Base-by-base conservation (phyloP, 179 eudicot species). In the Silene noctiflora region DNA sequence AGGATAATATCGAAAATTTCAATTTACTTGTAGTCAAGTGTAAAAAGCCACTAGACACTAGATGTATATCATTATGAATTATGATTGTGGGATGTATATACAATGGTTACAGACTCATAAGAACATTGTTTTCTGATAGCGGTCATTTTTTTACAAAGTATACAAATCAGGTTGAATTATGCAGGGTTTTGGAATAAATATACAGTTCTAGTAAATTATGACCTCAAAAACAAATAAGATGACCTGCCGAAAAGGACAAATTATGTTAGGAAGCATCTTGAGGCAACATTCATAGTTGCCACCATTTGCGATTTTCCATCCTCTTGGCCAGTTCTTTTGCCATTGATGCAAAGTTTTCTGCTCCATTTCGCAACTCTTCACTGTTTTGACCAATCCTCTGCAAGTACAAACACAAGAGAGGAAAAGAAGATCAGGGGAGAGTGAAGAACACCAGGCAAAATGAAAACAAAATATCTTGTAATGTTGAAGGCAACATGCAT, bases 241-340 rank as follows among this genome's bases (percentile, higher is more conserved):
- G 19, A 59, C 51, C 19, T 31, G 51, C 53, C 46, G 6, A 35
- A 65, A 31, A 59, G 1, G 53, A 6, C 4, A 53, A 53, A 25
- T 55, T 24, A 10, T 16, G 48, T 16, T 55, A 17, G 64, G 46
- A 71, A n/a, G 11, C 60, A 55, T 17, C 3, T 25, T 25, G 9
- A 25, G 12, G 4, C 35, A 39, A 44, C 7, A 16, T 69, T 89
- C 75, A 91, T 77, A 91, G 81, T 27, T 93, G 97, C 89, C 92
- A 93, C 98, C 98, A 93, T 80, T 93, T 93, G 14, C 96, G 90
- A 59, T 73, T 83, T 78, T 93, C 95, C 96, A 91, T 90, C 64
- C 67, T 85, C 83, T 90, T 89, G 42, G 92, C 97, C 39, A 94
- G 90, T 79, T 94, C 95, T 68, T 94, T 88, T 2, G 98, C 96